Conservation (phyloP, 208 protist species). For the Angomonas deanei region DNA sequence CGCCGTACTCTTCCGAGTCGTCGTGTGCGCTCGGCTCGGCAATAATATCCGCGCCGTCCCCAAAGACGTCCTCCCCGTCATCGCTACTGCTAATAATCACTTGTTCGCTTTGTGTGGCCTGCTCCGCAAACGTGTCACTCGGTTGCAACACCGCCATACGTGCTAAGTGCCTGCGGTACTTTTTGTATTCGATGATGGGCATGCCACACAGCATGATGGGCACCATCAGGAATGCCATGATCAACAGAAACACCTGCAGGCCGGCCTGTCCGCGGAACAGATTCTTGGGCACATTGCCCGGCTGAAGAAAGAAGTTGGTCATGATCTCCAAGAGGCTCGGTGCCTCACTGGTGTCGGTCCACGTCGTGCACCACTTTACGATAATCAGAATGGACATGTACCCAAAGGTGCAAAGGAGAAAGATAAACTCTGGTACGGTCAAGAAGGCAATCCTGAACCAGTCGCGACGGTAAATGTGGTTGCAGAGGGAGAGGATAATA, state of each 20-base stretch:
- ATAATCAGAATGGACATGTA: slow-evolving; percentile 98
- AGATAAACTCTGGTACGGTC: slow-evolving; percentile 97
- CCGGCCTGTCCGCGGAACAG: slow-evolving; percentile 47
- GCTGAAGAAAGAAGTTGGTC: slow-evolving; percentile 93
- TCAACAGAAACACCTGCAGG: slow-evolving; percentile 71
- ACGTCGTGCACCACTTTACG: slow-evolving; percentile 91
- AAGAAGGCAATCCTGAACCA: slow-evolving; percentile 81
- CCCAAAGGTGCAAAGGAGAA: slow-evolving; percentile 92
- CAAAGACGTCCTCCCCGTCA: neutral
- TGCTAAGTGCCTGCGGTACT: slow-evolving; percentile 6
- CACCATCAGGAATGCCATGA: slow-evolving; percentile 71
- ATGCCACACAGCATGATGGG: slow-evolving; percentile 89
- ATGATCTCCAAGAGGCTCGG: slow-evolving; percentile 86
- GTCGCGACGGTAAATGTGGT: slow-evolving; percentile 89
- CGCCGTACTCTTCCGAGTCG: slow-evolving; percentile 26
- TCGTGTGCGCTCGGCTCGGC: neutral
- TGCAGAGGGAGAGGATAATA: slow-evolving; percentile 88
- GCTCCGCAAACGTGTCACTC: no score
- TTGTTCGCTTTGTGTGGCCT: neutral
- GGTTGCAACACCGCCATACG: neutral
- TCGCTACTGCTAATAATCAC: neutral
- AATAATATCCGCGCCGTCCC: neutral
- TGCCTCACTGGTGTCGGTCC: slow-evolving; percentile 51
- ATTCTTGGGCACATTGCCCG: slow-evolving; percentile 21
- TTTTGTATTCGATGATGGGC: slow-evolving; percentile 39